phyloP scores from a whole-genome alignment of 306 rosid species.

The Malus asiatica region DNA sequence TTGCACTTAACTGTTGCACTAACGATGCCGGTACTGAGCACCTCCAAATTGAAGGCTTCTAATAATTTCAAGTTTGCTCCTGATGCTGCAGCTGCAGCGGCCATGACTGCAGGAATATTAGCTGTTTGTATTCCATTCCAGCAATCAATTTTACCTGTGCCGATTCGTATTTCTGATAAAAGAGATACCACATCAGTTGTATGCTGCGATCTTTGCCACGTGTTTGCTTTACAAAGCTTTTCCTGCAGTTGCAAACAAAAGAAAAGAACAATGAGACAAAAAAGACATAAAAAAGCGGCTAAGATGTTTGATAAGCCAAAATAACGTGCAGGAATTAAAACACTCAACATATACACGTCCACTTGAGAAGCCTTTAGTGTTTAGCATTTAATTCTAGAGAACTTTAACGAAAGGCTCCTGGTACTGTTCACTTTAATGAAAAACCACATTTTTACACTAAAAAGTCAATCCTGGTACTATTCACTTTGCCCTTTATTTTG shows the following conservation, averaged over 20 bases:
- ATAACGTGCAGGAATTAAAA: neutral
- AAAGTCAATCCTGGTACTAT: too few relatives aligned
- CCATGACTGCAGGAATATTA: constrained; percentile 89
- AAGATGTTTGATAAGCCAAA: neutral
- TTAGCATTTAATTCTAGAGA: neutral
- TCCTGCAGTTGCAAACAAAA: constrained; percentile 50
- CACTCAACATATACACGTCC: neutral
- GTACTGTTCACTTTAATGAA: too few relatives aligned
- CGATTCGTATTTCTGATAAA: constrained; percentile 86
- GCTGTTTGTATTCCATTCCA: constrained; percentile 83
- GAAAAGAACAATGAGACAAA: constrained; percentile 10
- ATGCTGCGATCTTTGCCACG: constrained; percentile 90
- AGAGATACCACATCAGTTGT: constrained; percentile 89
- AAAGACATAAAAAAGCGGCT: neutral
- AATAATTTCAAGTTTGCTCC: constrained; percentile 81
- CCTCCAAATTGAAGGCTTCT: constrained; percentile 91
- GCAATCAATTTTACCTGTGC: constrained; percentile 78
- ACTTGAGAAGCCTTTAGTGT: neutral
- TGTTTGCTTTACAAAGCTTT: constrained; percentile 86
- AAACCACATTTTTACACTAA: too few relatives aligned
- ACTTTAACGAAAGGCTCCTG: too few relatives aligned
- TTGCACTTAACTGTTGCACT: constrained; percentile 93
- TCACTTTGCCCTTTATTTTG: too few relatives aligned
- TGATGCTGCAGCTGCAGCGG: constrained; percentile 97
- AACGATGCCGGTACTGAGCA: constrained; percentile 82